These are phyloP conservation scores for Ceratocystis alfenasii DNA, from an alignment of 2,329 filamentous ascomycete genomes.

Conservation along the genomic window DNA sequence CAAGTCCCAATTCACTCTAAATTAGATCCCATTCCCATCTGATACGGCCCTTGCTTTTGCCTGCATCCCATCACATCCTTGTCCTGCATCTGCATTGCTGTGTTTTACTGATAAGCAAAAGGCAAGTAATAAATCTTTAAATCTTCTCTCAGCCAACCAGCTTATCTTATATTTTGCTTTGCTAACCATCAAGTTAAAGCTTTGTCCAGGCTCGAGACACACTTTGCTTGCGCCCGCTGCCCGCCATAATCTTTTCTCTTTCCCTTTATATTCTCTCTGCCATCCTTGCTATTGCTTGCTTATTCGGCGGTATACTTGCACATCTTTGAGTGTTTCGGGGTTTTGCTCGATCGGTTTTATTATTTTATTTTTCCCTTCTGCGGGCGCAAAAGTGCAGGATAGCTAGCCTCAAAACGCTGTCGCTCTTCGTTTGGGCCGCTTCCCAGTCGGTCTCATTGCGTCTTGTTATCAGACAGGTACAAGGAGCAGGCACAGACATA, in stretches of 20 bases:
- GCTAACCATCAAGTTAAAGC: slow-evolving; percentile 10
- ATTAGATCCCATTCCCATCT: no score
- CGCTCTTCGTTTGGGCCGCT: no score
- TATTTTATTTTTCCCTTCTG: slow-evolving; percentile 4
- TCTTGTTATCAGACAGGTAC: no score
- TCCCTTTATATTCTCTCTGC: slow-evolving; percentile 1
- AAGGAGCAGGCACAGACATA: no score
- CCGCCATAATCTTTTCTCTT: neutral
- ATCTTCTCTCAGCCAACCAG: neutral
- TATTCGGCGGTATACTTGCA: neutral
- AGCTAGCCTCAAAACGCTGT: neutral
- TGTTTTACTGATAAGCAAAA: slow-evolving; percentile 18
- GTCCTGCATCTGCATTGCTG: neutral
- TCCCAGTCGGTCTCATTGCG: no score
- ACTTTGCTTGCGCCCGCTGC: slow-evolving; percentile 13
- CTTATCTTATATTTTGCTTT: slow-evolving; percentile 20
- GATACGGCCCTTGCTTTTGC: neutral
- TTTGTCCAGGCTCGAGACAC: slow-evolving; percentile 6
- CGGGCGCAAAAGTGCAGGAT: slow-evolving; percentile 17
- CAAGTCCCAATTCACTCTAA: no score
- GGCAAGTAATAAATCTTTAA: neutral
- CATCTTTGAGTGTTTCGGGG: neutral
- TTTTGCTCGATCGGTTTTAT: neutral
- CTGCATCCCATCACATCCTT: slow-evolving; percentile 1
- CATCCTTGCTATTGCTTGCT: neutral